phyloP scores from a whole-genome alignment of 768 basidiomycete genomes.

The Amanita exitialis region DNA sequence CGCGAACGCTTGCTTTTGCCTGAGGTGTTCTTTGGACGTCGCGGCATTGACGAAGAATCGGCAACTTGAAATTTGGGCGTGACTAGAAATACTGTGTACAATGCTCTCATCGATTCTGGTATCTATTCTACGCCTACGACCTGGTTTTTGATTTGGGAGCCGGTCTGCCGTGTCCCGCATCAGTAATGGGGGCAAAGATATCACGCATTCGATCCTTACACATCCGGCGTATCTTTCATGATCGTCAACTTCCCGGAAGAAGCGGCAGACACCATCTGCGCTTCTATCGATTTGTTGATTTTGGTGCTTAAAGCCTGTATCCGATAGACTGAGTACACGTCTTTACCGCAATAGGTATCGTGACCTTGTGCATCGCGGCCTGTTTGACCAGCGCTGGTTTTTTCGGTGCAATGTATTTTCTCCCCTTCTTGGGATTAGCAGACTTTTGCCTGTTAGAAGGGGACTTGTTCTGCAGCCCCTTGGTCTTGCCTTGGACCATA shows the following conservation, averaged over 20 bases:
- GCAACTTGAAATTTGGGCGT: background rate
- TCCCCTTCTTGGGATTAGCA: slow-evolving; percentile 71
- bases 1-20: slow-evolving; percentile 29
- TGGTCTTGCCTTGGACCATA: slow-evolving; percentile 82
- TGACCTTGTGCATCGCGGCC: slow-evolving; percentile 69
- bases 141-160: slow-evolving; percentile 1
- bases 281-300: slow-evolving; percentile 87
- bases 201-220: slow-evolving; percentile 15
- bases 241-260: slow-evolving; percentile 86
- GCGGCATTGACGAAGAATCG: slow-evolving; percentile 29
- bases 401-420: slow-evolving; percentile 72
- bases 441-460: slow-evolving; percentile 54
- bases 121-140: background rate
- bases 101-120: background rate
- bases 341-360: background rate
- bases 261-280: slow-evolving; percentile 84
- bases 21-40: slow-evolving; percentile 28
- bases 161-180: background rate
- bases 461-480: slow-evolving; percentile 55
- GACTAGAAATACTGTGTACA: slow-evolving; percentile 1
- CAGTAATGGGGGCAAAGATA: background rate
- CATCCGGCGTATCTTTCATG: slow-evolving; percentile 63
- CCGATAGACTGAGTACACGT: background rate
- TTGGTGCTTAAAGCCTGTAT: slow-evolving; percentile 74
- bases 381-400: slow-evolving; percentile 64